These are phyloP conservation scores for Populus tomentosa DNA, from an alignment of 441 rosid genomes.

Conservation along the genomic window DNA sequence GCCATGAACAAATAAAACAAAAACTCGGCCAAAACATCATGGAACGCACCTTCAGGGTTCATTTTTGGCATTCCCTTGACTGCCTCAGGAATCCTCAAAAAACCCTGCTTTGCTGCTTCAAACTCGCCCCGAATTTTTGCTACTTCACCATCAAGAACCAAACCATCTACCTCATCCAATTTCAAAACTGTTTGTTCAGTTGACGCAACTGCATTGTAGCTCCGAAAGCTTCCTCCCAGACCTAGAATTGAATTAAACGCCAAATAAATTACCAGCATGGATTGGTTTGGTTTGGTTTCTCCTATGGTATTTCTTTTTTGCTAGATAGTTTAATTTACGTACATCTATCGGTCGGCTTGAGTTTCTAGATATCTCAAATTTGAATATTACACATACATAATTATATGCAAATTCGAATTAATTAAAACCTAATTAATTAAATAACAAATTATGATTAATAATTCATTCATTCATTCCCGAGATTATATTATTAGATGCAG, in stretches of 20 bases:
- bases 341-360: neutral
- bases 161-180: conserved; percentile 35
- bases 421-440: too few species aligned
- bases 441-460: neutral
- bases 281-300: neutral
- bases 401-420: neutral
- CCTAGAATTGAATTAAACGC: conserved; percentile 26
- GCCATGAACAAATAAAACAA: neutral
- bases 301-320: too few species aligned
- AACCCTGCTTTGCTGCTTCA: conserved; percentile 56
- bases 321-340: neutral
- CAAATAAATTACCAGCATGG: neutral
- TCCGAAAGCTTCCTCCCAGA: conserved; percentile 27
- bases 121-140: conserved; percentile 52
- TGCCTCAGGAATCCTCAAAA: conserved; percentile 63
- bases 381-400: neutral
- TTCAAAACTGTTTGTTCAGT: conserved; percentile 31
- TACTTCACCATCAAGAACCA: conserved; percentile 34
- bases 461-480: neutral
- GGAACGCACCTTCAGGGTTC: conserved; percentile 73
- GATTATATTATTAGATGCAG: neutral
- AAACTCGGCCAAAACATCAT: neutral
- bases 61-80: conserved; percentile 64
- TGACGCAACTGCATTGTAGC: conserved; percentile 25
- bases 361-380: neutral